These are phyloP conservation scores for Paramecium sonneborni DNA, from an alignment of 73 alveolate species.

Conservation along the genomic window DNA sequence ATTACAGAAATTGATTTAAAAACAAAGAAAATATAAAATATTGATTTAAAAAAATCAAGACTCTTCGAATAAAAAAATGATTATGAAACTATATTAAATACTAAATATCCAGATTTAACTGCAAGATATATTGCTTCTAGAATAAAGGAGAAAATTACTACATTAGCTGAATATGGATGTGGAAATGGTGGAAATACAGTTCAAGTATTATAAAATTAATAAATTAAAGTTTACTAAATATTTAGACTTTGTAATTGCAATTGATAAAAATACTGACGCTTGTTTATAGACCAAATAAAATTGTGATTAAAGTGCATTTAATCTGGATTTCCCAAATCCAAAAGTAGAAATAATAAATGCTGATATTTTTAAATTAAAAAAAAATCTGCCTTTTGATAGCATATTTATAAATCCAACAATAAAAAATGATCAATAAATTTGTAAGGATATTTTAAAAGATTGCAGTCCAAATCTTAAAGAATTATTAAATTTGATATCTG, in stretches of 20 bases:
- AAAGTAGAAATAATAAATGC: conserved; percentile 16
- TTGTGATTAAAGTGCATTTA: background rate
- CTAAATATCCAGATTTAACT: background rate
- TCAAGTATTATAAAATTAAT: background rate
- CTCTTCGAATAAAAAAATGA: background rate
- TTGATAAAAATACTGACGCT: background rate
- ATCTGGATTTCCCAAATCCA: background rate
- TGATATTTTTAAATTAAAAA: background rate
- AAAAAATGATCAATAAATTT: background rate
- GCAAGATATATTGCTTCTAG: conserved; percentile 15
- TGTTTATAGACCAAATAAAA: background rate
- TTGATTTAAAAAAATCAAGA: background rate
- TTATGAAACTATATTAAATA: background rate
- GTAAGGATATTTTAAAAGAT: background rate
- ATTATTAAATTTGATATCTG: background rate
- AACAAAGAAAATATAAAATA: background rate
- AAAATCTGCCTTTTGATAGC: background rate
- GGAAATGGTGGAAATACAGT: conserved; percentile 44
- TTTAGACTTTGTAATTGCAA: conserved; percentile 11
- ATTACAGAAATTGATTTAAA: background rate
- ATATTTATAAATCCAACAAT: background rate
- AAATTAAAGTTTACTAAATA: conserved; percentile 26
- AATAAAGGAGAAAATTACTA: background rate
- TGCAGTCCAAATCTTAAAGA: background rate
- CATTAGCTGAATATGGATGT: conserved; percentile 30